These are phyloP conservation scores for Debaryomyces psychrophilus DNA, from an alignment of 1,139 yeast species.

Conservation along the genomic window DNA sequence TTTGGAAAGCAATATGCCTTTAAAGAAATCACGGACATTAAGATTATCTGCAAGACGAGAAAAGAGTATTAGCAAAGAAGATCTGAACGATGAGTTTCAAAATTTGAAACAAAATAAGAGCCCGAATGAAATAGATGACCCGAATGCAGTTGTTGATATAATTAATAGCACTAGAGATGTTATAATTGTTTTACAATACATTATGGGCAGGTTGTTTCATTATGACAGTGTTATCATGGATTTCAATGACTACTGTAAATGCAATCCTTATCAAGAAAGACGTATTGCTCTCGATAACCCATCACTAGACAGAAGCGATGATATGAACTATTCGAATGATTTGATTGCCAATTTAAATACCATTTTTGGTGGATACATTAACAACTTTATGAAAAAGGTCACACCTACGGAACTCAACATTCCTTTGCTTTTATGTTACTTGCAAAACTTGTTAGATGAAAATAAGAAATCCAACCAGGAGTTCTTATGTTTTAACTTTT, in stretches of 20 bases:
- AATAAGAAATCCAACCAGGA: conserved; percentile 66
- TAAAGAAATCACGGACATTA: conserved; percentile 38
- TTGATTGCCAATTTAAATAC: conserved; percentile 53
- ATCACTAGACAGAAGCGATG: conserved; percentile 23
- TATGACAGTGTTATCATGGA: conserved; percentile 52
- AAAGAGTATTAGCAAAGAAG: conserved; percentile 22
- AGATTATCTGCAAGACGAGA: conserved; percentile 35
- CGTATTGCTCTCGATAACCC: conserved; percentile 32
- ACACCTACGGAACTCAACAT: conserved; percentile 41
- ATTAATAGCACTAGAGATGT: conserved; percentile 40
- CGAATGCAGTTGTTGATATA: conserved; percentile 45
- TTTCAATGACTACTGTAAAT: conserved; percentile 52
- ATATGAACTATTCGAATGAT: conserved; percentile 52
- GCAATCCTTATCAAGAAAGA: conserved; percentile 41
- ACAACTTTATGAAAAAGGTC: conserved; percentile 39
- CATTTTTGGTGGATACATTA: conserved; percentile 55
- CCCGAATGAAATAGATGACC: conserved; percentile 38
- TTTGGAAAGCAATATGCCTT: conserved; percentile 19
- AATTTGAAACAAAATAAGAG: conserved; percentile 12
- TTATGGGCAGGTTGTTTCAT: conserved; percentile 68
- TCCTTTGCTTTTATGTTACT: conserved; percentile 41
- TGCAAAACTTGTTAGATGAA: conserved; percentile 44
- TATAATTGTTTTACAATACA: conserved; percentile 59
- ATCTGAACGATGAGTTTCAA: conserved; percentile 6
- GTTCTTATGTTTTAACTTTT: conserved; percentile 53